Evolutionary conservation across 2,329 filamentous ascomycete species (phyloP).

Genomic region (Dactylellina parvicollis): DNA sequence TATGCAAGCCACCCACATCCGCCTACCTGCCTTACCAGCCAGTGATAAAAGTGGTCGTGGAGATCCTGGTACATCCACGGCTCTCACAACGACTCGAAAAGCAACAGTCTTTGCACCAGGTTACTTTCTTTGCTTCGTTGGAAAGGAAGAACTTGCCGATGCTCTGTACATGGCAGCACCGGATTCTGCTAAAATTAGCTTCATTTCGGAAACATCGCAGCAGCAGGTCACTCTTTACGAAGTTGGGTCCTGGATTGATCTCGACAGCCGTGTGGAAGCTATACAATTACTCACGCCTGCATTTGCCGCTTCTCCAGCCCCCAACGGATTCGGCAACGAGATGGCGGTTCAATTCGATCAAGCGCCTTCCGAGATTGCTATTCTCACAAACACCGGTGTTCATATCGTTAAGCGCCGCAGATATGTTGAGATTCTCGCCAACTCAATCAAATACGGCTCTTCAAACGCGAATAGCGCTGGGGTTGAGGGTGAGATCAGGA

Average conservation of each 20-base stretch:
- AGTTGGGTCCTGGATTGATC: constrained; percentile 79
- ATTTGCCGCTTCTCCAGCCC: constrained; percentile 74
- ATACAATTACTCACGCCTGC: constrained; percentile 79
- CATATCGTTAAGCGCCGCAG: constrained; percentile 84
- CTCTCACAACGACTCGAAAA: constrained; percentile 60
- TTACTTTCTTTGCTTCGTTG: constrained; percentile 87
- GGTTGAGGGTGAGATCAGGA: constrained; percentile 80
- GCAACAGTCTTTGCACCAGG: constrained; percentile 77
- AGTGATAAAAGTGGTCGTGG: constrained; percentile 57
- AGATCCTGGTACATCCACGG: constrained; percentile 56
- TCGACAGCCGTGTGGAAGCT: constrained; percentile 79
- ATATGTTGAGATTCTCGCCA: constrained; percentile 90
- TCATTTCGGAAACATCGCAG: constrained; percentile 55
- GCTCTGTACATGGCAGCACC: constrained; percentile 84
- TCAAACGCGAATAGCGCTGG: constrained; percentile 73
- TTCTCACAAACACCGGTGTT: constrained; percentile 89
- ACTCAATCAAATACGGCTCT: constrained; percentile 76
- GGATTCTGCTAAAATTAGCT: constrained; percentile 84
- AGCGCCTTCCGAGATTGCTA: constrained; percentile 81
- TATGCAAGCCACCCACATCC: constrained; percentile 98
- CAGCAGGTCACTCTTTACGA: constrained; percentile 65
- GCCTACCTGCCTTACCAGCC: constrained; percentile 77
- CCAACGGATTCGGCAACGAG: constrained; percentile 90
- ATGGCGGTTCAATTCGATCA: constrained; percentile 94
- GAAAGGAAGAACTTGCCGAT: constrained; percentile 65